phyloP scores from a whole-genome alignment of 176 grass and related monocot genomes.

The Zizania latifolia region DNA sequence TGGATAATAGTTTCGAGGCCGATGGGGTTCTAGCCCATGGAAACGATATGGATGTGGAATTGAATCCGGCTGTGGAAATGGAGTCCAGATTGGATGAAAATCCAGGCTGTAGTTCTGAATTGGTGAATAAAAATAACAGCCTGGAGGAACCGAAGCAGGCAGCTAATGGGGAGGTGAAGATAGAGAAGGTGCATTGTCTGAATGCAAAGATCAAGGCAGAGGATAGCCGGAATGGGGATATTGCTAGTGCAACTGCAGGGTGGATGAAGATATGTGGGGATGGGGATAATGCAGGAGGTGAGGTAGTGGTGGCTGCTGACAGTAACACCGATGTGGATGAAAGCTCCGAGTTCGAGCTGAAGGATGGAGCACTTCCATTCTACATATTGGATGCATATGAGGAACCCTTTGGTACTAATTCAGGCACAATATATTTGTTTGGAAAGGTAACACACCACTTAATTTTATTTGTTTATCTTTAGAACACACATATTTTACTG shows the following conservation, averaged over 20 bases:
- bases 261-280: constrained; percentile 61
- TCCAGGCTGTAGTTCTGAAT: constrained; percentile 18
- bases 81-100: constrained; percentile 26
- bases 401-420: constrained; percentile 75
- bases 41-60: constrained; percentile 33
- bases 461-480: neutral
- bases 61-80: constrained; percentile 22
- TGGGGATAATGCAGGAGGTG: constrained; percentile 29
- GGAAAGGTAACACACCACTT: constrained; percentile 68
- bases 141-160: constrained; percentile 30
- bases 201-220: constrained; percentile 63
- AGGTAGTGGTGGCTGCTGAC: constrained; percentile 34
- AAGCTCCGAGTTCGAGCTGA: constrained; percentile 63
- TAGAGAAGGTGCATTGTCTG: constrained; percentile 42
- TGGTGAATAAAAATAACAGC: constrained; percentile 10
- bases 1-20: constrained; percentile 16
- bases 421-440: constrained; percentile 84
- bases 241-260: constrained; percentile 51
- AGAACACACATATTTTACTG: neutral
- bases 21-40: constrained; percentile 21
- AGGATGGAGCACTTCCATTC: constrained; percentile 76
- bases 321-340: constrained; percentile 39
- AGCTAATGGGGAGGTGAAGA: constrained; percentile 37
- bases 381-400: constrained; percentile 95
- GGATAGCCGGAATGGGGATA: constrained; percentile 27